Evolutionary conservation across 805 yeast species (phyloP), one percentile per base, ranked within the genome.

Genomic region (Saturnispora kantuleensis): DNA sequence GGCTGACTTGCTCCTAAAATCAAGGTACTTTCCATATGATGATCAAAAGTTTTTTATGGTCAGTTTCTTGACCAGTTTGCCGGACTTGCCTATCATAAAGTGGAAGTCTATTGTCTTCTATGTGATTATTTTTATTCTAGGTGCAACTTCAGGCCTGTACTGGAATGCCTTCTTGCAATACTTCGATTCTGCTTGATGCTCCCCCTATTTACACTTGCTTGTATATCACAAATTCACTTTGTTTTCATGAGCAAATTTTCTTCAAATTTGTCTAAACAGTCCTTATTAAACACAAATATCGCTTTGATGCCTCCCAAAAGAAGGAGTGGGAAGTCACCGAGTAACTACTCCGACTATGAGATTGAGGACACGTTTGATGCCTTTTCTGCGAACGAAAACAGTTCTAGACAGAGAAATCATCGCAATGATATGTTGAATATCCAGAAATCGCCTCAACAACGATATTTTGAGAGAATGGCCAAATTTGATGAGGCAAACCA

Each of bases 1-100:
- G 80, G 70, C 70, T 35, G 96, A 87, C 55, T 50, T 62, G 15
- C 47, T 79, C 10, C 55, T 81, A 43, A 63, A 67, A 10, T 66
- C 73, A 31, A 74, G 94, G 55, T 82, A 81, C 53, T 81, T 86
- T 7, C 94, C 93, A 13, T 70, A 66, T 52, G 63, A 62, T 7
- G 47, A 53, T 0, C 51, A 54, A 35, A 72, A 73, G 43, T 16
- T 47, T 12, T 47, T 41, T 10, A 16, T 13, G 12, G 31, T 51
- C 7, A 34, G 42, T 16, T 10, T 47, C 18, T 31, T 55, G 11
- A 13, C 41, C 5, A 26, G 41, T 10, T 10, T 52, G 5, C 56
- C 56, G 4, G 45, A 46, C 17, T 35, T 51, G 17, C 57, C 56
- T 2, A 11, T 44, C 26, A 4, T 41, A 12, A 38, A 11, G 1